Percentiles rank a stretch among this genome's conserved stretches.
Conservation (phyloP, 208 protist species). For the Wallacemonas sp. region DNA sequence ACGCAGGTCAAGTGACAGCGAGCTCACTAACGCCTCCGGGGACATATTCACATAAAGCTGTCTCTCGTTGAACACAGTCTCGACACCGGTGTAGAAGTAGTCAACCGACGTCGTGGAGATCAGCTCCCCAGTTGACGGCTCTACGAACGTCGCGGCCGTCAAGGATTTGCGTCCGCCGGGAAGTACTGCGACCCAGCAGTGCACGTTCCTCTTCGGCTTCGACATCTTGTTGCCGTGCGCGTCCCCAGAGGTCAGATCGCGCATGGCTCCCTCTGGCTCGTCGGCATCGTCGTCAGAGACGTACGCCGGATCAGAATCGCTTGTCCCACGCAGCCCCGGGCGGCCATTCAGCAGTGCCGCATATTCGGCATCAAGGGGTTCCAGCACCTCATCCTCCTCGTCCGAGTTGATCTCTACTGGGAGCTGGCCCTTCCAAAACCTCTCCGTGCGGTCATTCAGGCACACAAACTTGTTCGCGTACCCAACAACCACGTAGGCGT, state of each 20-base stretch:
- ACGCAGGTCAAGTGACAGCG: slow-evolving; percentile 57
- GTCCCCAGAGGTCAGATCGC: background rate
- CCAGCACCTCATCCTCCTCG: slow-evolving; percentile 50
- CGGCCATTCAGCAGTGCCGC: slow-evolving; percentile 62
- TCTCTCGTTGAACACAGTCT: slow-evolving; percentile 87
- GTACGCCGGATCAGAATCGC: slow-evolving; percentile 41
- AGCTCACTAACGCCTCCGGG: slow-evolving; percentile 50
- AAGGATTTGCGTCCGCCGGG: slow-evolving; percentile 61
- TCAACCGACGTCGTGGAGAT: slow-evolving; percentile 42
- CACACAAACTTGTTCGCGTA: slow-evolving; percentile 74
- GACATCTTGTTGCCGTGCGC: background rate
- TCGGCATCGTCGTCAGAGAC: slow-evolving; percentile 17
- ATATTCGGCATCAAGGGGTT: slow-evolving; percentile 50
- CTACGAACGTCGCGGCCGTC: slow-evolving; percentile 76
- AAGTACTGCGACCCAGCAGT: slow-evolving; percentile 90
- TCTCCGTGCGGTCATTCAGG: slow-evolving; percentile 70
- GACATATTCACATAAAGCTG: slow-evolving; percentile 92
- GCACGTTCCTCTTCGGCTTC: slow-evolving; percentile 34
- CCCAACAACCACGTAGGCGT: slow-evolving; percentile 90
- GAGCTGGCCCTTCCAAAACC: slow-evolving; percentile 51
- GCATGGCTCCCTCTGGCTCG: background rate
- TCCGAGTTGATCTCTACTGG: slow-evolving; percentile 64
- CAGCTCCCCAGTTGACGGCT: slow-evolving; percentile 82
- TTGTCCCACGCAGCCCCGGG: slow-evolving; percentile 41
- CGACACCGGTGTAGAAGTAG: slow-evolving; percentile 77